Base-by-base conservation (phyloP, 1,284 basidiomycete genomes). In the Fomes fomentarius region DNA sequence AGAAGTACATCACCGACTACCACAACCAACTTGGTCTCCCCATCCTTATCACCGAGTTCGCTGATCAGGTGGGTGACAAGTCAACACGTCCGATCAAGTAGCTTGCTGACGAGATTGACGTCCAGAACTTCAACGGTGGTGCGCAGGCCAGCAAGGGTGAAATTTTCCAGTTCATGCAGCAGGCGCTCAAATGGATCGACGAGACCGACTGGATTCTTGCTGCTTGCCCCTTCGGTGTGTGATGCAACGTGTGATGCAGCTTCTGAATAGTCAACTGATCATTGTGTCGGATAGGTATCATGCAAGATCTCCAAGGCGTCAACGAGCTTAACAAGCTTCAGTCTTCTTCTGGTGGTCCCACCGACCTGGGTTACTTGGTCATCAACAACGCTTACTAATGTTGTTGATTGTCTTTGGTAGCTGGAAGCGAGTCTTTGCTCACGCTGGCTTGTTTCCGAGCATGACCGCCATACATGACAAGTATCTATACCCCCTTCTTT, bases 161-260 rank as follows among this genome's bases (percentile, higher is more conserved):
- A 43, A 78, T 84, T 58, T 80, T 72, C 67, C 58, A 62, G 26
- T 89, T 93, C 75, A 85, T 90, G 76, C 61, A 64, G 33, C 71
- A 67, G 7, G 79, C 84, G 31, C 80, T 78, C 22, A 41, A 56
- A 2, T 94, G 78, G 69, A 76, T 89, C 72, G 79, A 91, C 58
- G 55, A 58, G 25, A 79, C 81, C 15, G 47, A 67, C 39, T 88
- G 76, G 67, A 74, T 94, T 43, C 66, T 75, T 40, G 74, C 74
- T 26, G 89, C 87, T 71, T 83, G 83, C 65, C 82, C 83, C 37
- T 94, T 92, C 68, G 90, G 91, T 85, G 57, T 56, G 80, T 75
- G 15, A 12, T n/a, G n/a, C n/a, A n/a, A n/a, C n/a, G n/a, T n/a
- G n/a, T 33, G 0, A 8, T 8, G 11, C 4, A 22, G 5, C 3